Percentiles rank a stretch among this genome's conserved stretches.
Conservation (phyloP, 768 basidiomycete genomes). For the Floccularia luteovirens region DNA sequence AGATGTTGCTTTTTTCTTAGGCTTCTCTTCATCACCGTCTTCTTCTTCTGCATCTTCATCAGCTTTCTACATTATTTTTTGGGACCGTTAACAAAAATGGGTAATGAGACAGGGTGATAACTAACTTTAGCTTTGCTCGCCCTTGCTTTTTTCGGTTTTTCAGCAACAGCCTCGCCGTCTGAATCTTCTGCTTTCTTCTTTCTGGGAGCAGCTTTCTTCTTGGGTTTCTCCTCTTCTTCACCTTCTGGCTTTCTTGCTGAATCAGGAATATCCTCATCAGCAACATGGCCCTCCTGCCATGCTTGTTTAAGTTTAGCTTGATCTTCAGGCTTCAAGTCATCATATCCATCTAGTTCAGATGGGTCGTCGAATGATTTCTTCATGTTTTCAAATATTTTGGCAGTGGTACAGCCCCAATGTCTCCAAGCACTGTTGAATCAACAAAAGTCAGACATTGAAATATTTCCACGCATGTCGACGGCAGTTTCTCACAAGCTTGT, state of each 20-base stretch:
- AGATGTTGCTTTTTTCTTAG: conserved; percentile 41
- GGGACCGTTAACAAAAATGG: conserved; percentile 5
- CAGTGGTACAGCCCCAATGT: conserved; percentile 86
- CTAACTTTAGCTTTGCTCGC: conserved; percentile 7
- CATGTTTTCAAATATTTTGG: conserved; percentile 62
- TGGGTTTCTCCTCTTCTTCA: conserved; percentile 40
- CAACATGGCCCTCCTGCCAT: conserved; percentile 72
- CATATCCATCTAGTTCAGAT: conserved; percentile 80
- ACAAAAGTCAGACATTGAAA: conserved; percentile 3
- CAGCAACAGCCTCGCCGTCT: conserved; percentile 18
- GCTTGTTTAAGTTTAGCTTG: conserved; percentile 66
- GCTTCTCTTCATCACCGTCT: conserved; percentile 42
- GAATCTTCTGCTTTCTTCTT: conserved; percentile 20
- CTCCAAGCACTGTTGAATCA: conserved; percentile 56
- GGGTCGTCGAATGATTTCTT: conserved; percentile 51
- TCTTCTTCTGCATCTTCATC: conserved; percentile 31
- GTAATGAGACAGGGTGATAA: background rate
- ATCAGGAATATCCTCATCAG: conserved; percentile 77
- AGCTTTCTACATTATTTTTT: conserved; percentile 23
- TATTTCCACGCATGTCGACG: conserved; percentile 2
- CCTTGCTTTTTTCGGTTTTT: conserved; percentile 21
- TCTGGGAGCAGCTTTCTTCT: conserved; percentile 38
- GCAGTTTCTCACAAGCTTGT: conserved; percentile 57
- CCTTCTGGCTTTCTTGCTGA: conserved; percentile 54
- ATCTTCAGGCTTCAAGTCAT: conserved; percentile 62